These are phyloP conservation scores for Thermothelomyces thermophilus DNA, from an alignment of 2,329 filamentous ascomycete genomes.

Conservation along the genomic window DNA sequence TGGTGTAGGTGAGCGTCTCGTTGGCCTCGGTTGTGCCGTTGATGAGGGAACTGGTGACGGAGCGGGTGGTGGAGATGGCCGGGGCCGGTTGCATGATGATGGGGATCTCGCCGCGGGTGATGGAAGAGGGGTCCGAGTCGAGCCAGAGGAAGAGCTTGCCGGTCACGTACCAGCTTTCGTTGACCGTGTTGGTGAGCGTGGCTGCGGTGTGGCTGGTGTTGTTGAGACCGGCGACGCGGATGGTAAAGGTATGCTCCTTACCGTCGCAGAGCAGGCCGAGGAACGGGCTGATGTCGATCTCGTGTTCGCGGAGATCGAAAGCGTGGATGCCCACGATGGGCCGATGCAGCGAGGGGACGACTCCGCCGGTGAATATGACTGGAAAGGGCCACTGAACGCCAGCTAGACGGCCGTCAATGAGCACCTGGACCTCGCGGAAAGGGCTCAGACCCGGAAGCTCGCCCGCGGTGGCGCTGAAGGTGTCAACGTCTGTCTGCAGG, in stretches of 20 bases:
- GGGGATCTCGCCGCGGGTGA: conserved; percentile 45
- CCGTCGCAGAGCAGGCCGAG: conserved; percentile 63
- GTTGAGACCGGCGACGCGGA: conserved; percentile 59
- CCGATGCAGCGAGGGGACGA: conserved; percentile 69
- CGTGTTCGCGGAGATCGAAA: conserved; percentile 71
- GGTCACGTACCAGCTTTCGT: conserved; percentile 66
- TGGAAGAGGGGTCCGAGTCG: conserved; percentile 40
- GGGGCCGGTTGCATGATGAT: conserved; percentile 33
- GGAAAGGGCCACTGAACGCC: conserved; percentile 79
- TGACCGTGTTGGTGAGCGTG: conserved; percentile 48
- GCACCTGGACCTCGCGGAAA: conserved; percentile 71
- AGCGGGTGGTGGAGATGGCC: conserved; percentile 44
- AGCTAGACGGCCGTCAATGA: conserved; percentile 65
- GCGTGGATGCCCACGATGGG: conserved; percentile 73
- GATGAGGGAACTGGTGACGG: conserved; percentile 35
- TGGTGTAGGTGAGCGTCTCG: conserved; percentile 52
- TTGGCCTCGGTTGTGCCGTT: conserved; percentile 43
- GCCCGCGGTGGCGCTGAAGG: conserved; percentile 52
- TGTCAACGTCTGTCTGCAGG: conserved; percentile 50
- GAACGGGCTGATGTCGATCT: conserved; percentile 77
- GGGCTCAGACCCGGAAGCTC: conserved; percentile 61
- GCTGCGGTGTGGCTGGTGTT: conserved; percentile 38
- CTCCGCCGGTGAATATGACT: conserved; percentile 73
- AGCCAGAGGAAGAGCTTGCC: conserved; percentile 79
- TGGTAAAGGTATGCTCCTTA: conserved; percentile 56